Percentiles rank a stretch among this genome's conserved stretches.
Evolutionary conservation across 371 early-diverging fungal genomes (phyloP).

Genomic region (Chytridiales sp.): DNA sequence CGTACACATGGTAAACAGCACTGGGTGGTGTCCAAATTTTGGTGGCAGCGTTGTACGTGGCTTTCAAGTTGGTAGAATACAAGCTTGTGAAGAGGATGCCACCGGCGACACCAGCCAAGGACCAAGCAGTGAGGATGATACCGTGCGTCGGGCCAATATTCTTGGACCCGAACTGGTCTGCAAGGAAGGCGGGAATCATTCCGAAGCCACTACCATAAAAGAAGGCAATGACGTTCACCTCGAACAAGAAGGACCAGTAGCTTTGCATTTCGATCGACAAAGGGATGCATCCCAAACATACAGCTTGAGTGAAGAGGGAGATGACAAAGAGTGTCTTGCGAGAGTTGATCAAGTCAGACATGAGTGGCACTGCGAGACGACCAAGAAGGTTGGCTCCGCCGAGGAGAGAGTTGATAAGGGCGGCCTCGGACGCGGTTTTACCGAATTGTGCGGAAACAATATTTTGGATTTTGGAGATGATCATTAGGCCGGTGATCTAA

Average conservation of each 20-base stretch:
- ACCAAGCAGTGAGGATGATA: constrained; percentile 57
- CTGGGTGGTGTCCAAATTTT: constrained; percentile 43
- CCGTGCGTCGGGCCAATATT: constrained; percentile 61
- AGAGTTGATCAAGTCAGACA: constrained; percentile 54
- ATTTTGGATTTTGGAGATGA: constrained; percentile 61
- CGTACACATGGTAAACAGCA: constrained; percentile 46
- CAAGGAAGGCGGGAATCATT: constrained; percentile 66
- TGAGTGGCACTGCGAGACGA: constrained; percentile 53
- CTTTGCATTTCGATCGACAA: constrained; percentile 44
- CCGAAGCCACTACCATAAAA: constrained; percentile 57
- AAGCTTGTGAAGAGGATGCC: constrained; percentile 63
- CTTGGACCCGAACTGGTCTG: constrained; percentile 67
- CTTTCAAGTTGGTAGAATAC: constrained; percentile 47
- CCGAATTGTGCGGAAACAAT: constrained; percentile 59
- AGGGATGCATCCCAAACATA: constrained; percentile 52
- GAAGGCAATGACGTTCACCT: constrained; percentile 32
- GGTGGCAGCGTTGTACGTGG: constrained; percentile 41
- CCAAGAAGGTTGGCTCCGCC: constrained; percentile 66
- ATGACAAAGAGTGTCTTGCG: constrained; percentile 61
- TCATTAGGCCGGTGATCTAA: constrained; percentile 52
- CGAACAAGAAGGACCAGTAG: constrained; percentile 53
- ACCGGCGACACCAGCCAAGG: constrained; percentile 61
- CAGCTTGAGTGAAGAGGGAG: constrained; percentile 42
- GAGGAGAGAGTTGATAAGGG: constrained; percentile 59
- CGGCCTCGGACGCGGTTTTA: constrained; percentile 47